Evolutionary conservation across 1,139 yeast species (phyloP), one percentile per base, ranked within the genome.

Genomic region (Petasospora fabianii): DNA sequence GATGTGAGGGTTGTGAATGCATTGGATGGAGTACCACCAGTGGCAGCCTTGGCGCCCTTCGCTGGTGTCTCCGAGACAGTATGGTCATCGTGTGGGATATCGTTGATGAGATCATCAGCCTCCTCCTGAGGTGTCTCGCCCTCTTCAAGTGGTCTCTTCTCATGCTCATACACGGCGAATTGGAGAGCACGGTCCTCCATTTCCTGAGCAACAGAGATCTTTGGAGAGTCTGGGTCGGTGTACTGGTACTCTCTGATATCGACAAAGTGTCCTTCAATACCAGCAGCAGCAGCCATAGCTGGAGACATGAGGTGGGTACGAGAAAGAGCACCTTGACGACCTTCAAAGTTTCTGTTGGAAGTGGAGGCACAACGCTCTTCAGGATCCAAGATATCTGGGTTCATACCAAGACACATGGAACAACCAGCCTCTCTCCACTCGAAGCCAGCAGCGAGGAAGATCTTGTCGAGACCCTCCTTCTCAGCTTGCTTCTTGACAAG

Each of bases 391-490:
- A 92, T 90, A 69, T 92, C 98, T 30, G 97, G 97, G 68, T 92
- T 92, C 98, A 92, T 92, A 66, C 98, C 98, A 45, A 92, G 77
- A 69, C 98, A 92, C 98, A 92, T 92, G 36, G 97, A 90, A 68
- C 98, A 92, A 47, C 98, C 98, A 49, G 98, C 97, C 69, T 92
- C 98, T 71, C 98, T 84, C 98, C 98, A 92, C 56, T 84, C 88
- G 60, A 92, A 92, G 20, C 96, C 97, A 41, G 98, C 97, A 37
- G 78, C 87, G 56, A 73, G 79, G 56, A 92, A 92, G 46, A 92
- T 76, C 69, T 86, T 85, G 62, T 92, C 94, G 42, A 92, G 75
- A 39, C 98, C 98, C 68, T 92, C 98, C 50, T 69, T 72, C 68
- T 92, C 98, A 41, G 98, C 98, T 67, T 87, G 95, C 44, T 70